Percentiles rank a stretch among this genome's conserved stretches.
phyloP scores from a whole-genome alignment of 768 basidiomycete genomes.

The Gloeophyllum trabeum region DNA sequence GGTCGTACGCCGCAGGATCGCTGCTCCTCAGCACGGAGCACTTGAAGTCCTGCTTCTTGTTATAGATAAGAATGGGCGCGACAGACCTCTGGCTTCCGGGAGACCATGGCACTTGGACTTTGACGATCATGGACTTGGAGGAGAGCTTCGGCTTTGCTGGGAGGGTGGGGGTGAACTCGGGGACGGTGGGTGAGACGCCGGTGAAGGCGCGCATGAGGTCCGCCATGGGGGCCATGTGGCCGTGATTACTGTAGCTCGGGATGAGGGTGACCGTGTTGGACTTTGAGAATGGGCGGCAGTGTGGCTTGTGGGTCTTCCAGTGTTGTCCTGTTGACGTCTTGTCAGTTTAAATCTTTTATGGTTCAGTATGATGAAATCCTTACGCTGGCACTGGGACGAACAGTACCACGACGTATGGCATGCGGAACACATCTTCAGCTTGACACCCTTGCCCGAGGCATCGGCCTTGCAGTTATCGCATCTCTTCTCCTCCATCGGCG shows the following conservation, averaged over 20 bases:
- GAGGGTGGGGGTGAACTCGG: slow-evolving; percentile 11
- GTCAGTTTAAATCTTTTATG: neutral
- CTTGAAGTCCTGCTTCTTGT: slow-evolving; percentile 40
- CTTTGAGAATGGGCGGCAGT: slow-evolving; percentile 32
- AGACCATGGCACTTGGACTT: slow-evolving; percentile 35
- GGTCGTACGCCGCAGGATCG: slow-evolving; percentile 26
- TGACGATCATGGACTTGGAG: slow-evolving; percentile 35
- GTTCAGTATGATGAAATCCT: slow-evolving; percentile 8
- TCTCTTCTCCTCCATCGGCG: slow-evolving; percentile 28
- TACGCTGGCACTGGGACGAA: slow-evolving; percentile 43
- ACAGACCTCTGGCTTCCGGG: slow-evolving; percentile 1
- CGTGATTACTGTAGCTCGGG: slow-evolving; percentile 23
- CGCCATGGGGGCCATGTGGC: slow-evolving; percentile 14
- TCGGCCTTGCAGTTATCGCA: slow-evolving; percentile 27
- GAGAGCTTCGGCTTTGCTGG: slow-evolving; percentile 9
- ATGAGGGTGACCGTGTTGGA: slow-evolving; percentile 33
- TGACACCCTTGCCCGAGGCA: slow-evolving; percentile 12
- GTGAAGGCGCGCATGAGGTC: slow-evolving; percentile 18
- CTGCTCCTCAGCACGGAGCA: slow-evolving; percentile 26
- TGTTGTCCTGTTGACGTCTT: slow-evolving; percentile 23
- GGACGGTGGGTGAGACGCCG: too few relatives aligned
- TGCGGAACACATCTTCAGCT: slow-evolving; percentile 29
- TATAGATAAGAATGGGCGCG: slow-evolving; percentile 34
- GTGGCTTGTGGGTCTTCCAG: slow-evolving; percentile 37
- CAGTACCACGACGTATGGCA: slow-evolving; percentile 42